Conservation (phyloP, 192 early-diverging fungal species). For the Mortierella alpina region DNA sequence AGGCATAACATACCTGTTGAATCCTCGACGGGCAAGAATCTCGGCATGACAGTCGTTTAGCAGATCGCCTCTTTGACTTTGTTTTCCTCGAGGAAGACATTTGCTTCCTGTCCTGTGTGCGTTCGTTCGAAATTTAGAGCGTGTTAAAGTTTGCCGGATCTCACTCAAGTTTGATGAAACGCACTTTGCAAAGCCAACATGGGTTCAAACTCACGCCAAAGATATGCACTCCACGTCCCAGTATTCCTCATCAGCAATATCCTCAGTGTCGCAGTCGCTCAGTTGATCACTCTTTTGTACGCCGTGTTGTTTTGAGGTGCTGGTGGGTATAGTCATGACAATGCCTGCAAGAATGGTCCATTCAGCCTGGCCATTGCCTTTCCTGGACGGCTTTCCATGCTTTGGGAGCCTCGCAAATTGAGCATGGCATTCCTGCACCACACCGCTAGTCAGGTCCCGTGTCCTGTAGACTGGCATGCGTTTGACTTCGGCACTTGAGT, state of each 20-base stretch:
- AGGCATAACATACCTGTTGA: slow-evolving; percentile 67
- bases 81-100: slow-evolving; percentile 73
- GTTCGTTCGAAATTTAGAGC: too few species aligned
- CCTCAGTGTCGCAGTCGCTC: neutral
- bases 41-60: slow-evolving; percentile 92
- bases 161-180: too few species aligned
- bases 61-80: slow-evolving; percentile 68
- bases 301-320: neutral
- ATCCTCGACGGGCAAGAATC: slow-evolving; percentile 82
- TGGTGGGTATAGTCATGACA: slow-evolving; percentile 50
- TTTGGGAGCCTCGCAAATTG: slow-evolving; percentile 74
- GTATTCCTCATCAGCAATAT: neutral
- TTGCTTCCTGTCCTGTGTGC: slow-evolving; percentile 84
- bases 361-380: slow-evolving; percentile 64
- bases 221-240: slow-evolving; percentile 57
- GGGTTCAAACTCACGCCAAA: slow-evolving; percentile 52
- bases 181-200: neutral
- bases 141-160: neutral
- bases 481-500: too few species aligned
- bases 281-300: too few species aligned
- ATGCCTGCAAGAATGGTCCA: slow-evolving; percentile 92
- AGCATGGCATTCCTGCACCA: slow-evolving; percentile 38
- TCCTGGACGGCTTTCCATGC: slow-evolving; percentile 75
- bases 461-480: slow-evolving; percentile 17
- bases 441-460: slow-evolving; percentile 8